These are phyloP conservation scores for Mycena alexandri DNA, from an alignment of 768 basidiomycete genomes.

Conservation along the genomic window DNA sequence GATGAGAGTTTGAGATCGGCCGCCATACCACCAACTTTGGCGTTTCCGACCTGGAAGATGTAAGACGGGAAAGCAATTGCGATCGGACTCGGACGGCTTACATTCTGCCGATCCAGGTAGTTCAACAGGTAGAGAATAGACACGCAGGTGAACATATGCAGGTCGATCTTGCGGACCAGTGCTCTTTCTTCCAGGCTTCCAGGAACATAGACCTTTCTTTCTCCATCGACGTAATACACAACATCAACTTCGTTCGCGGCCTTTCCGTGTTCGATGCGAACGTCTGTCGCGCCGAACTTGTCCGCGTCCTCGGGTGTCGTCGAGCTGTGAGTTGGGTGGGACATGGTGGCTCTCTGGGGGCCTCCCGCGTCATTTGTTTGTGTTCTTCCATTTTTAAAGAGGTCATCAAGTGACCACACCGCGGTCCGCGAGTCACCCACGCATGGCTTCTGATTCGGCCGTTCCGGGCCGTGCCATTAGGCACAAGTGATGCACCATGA, in stretches of 20 bases:
- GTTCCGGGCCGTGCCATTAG: too few species aligned
- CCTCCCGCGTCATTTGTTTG: constrained; percentile 25
- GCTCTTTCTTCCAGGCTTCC: constrained; percentile 30
- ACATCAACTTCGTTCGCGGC: constrained; percentile 20
- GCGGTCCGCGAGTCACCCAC: constrained; percentile 18
- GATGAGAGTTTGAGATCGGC: constrained; percentile 32
- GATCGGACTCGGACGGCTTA: constrained; percentile 22
- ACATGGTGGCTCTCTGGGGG: constrained; percentile 29
- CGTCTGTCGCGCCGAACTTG: constrained; percentile 30
- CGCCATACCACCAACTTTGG: constrained; percentile 34
- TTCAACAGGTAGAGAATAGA: constrained; percentile 33
- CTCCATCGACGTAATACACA: constrained; percentile 32
- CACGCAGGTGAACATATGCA: constrained; percentile 32
- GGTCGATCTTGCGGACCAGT: constrained; percentile 33
- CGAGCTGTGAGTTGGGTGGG: constrained; percentile 28
- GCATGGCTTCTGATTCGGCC: constrained; percentile 25
- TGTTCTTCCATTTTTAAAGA: constrained; percentile 25
- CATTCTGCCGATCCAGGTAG: constrained; percentile 33
- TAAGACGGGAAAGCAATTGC: constrained; percentile 15
- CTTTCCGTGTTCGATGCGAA: constrained; percentile 25
- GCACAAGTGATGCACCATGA: too few species aligned
- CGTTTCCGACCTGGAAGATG: constrained; percentile 27
- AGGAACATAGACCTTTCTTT: constrained; percentile 29
- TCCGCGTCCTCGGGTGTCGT: constrained; percentile 27
- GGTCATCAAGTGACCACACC: constrained; percentile 25